phyloP scores from a whole-genome alignment of 2,329 filamentous ascomycete species.

The Ascochyta pisi region DNA sequence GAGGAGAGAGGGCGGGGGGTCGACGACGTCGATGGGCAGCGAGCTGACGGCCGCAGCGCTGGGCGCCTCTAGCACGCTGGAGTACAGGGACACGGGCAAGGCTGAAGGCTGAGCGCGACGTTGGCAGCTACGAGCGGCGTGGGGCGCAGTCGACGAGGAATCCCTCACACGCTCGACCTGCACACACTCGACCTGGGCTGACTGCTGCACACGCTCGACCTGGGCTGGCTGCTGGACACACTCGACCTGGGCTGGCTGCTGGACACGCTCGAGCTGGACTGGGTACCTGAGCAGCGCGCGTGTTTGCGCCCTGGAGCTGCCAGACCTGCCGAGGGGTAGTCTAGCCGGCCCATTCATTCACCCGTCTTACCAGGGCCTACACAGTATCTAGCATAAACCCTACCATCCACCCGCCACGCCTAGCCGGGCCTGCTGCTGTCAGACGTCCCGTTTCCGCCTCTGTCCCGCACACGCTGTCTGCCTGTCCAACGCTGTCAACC shows the following conservation, averaged over 20 bases:
- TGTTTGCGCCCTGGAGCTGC: not conserved
- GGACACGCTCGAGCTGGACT: not conserved
- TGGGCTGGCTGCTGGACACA: too few species aligned
- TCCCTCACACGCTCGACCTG: not conserved
- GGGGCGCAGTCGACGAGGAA: conserved; percentile 13
- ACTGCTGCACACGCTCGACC: too few species aligned
- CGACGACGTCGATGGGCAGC: conserved; percentile 35
- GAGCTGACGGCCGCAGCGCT: conserved; percentile 39
- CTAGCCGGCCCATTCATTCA: conserved; percentile 16
- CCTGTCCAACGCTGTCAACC: too few species aligned
- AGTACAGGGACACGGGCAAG: conserved; percentile 5
- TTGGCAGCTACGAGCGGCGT: conserved; percentile 1
- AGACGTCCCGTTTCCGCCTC: conserved; percentile 6
- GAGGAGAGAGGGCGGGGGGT: conserved; percentile 30
- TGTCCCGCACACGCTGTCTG: not conserved
- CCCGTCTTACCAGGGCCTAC: not conserved
- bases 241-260: too few species aligned
- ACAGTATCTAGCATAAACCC: too few species aligned
- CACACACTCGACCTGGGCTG: too few species aligned
- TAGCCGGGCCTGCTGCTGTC: conserved; percentile 5
- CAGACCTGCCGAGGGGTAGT: not conserved
- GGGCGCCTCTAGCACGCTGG: conserved; percentile 18
- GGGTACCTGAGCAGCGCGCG: conserved; percentile 13
- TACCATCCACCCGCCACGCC: not conserved
- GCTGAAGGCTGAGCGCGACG: conserved; percentile 16